Base-by-base conservation (phyloP, 2,329 filamentous ascomycete genomes). In the Microdochium bolleyi region DNA sequence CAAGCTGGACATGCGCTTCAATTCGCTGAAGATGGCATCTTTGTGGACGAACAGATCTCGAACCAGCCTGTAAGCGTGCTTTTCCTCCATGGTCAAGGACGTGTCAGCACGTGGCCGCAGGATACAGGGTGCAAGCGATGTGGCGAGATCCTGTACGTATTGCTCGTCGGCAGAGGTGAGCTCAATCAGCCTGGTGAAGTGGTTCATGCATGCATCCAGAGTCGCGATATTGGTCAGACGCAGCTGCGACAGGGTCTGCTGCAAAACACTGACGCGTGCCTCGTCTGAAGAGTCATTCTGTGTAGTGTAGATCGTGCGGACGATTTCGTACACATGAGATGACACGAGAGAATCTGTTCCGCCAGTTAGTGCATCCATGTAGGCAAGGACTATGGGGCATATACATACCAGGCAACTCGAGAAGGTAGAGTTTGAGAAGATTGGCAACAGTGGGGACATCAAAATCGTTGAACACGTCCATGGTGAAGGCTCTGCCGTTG, bases 211-310 rank as follows among this genome's bases (percentile, higher is more conserved):
- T 41, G 94, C 94, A 69, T 99, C 94, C 55, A 99, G 83, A n/a
- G 94, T 97, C 49, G 94, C 94, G 69, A 99, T 99, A 69, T 99
- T 99, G 58, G 94, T 91, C 53, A 99, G 84, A 56, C 92, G 88
- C 53, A 99, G 82, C 68, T 97, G 92, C 38, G 92, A 92, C 53
- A 99, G 85, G 0, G 94, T 97, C 62, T 94, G 95, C 70, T 99
- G 94, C 32, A 99, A 82, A 55, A 97, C 90, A 52, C 91, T 87
- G 58, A 99, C 81, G 51, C 94, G 88, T 13, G 89, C 85, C 51
- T 84, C 79, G 61, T 95, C 89, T 3, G 85, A 84, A 16, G 83
- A 80, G 53, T 95, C 89, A 44, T 87, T 80, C 49, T 87, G 79
- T 13, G 90, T 86, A 14, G 88, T 91, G 74, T 99, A 99, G 58